Conservation (phyloP, 441 rosid genomes). For the Pelargonium myrrhifolium region DNA sequence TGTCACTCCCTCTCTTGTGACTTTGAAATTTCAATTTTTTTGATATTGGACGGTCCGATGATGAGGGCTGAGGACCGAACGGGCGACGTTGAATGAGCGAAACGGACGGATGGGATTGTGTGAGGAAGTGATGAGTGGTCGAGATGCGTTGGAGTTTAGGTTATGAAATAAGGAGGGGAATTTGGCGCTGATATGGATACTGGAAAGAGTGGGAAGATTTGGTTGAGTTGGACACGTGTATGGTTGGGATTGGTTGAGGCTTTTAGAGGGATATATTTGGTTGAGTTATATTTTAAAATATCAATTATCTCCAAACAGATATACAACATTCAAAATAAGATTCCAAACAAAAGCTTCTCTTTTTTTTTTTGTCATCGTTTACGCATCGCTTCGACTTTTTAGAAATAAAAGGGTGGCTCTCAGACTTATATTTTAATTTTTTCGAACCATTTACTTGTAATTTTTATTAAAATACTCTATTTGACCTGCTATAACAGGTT, state of each 20-base stretch:
- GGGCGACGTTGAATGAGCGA: conserved; percentile 31
- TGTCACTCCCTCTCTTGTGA: conserved; percentile 24
- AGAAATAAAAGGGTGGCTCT: too few relatives aligned
- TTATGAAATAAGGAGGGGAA: conserved; percentile 19
- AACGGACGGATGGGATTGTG: conserved; percentile 32
- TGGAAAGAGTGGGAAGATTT: conserved; percentile 13
- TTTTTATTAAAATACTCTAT: too few relatives aligned
- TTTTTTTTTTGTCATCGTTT: too few relatives aligned
- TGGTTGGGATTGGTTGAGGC: conserved; percentile 3
- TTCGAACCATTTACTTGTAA: too few relatives aligned
- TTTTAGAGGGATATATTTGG: conserved; percentile 6
- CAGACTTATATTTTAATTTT: too few relatives aligned
- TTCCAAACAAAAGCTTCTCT: too few relatives aligned
- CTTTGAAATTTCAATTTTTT: conserved; percentile 32
- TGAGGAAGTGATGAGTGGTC: neutral
- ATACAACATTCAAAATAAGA: too few relatives aligned
- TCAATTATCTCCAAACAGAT: too few relatives aligned
- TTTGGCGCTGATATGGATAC: conserved; percentile 48
- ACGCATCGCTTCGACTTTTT: too few relatives aligned
- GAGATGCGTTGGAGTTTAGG: conserved; percentile 29
- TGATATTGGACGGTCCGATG: conserved; percentile 17
- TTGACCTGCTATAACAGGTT: too few relatives aligned
- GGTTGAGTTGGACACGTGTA: conserved; percentile 21
- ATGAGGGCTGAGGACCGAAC: conserved; percentile 24
- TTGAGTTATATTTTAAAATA: conserved; percentile 24